Base-by-base conservation (phyloP, 1,139 yeast genomes). In the Suhomyces bolitotheri region DNA sequence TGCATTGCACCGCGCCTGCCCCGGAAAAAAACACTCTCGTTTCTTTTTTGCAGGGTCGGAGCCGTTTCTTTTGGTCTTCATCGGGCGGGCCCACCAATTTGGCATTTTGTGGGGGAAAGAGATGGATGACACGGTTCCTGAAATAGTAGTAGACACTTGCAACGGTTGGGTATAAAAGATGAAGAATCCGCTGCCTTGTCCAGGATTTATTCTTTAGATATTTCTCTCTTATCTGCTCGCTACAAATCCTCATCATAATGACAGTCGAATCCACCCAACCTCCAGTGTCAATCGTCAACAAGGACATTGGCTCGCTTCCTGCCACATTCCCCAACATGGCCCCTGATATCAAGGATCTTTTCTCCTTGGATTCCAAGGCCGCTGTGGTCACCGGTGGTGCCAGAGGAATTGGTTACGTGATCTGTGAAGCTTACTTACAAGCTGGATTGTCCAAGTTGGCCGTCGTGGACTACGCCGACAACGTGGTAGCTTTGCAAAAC, bases 371-470 rank as follows among this genome's bases (percentile, higher is more conserved):
- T 7, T 61, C 57, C 13, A 69, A 69, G 53, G 50, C 60, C 14
- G 73, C 73, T 7, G 62, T 63, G 16, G 54, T 69, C 31, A 69
- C 74, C 22, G 75, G 75, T 8, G 73, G 73, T 22, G 69, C 70
- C 27, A 60, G 71, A 42, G 73, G 73, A 28, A 69, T 69, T 37
- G 75, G 75, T 6, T 66, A 56, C 39, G 70, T 60, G n/a, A 62
- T 69, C 24, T 61, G 68, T 24, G 74, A 69, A 45, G 68, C 70
- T 6, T 71, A 62, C 51, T 66, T 71, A 29, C 75, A 68, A 53
- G 75, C 75, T 3, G 73, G 73, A 6, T 43, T 59, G 14, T 48
- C 61, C 31, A 64, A 68, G 47, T 64, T 71, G 48, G 74, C 73
- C 20, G 66, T 71, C 35, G 56, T 71, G 47, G 75, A 71, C 46